Base-by-base conservation (phyloP, 2,329 filamentous ascomycete genomes). In the Microcera coccophila region DNA sequence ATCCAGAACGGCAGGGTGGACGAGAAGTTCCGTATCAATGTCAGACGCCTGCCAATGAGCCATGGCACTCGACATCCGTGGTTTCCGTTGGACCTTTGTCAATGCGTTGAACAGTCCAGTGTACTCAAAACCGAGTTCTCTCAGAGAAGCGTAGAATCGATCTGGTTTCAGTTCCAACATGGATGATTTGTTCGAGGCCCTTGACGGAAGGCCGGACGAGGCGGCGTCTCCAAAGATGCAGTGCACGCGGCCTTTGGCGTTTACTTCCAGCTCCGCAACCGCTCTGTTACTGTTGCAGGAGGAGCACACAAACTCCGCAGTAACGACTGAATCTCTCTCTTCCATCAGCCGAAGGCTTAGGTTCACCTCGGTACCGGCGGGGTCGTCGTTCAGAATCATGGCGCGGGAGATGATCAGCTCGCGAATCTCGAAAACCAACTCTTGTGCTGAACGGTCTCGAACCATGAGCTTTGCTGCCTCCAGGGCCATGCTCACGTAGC, bases 401-500 rank as follows among this genome's bases (percentile, higher is more conserved):
- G 22, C 22, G 22, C 12, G 22, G 22, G 7, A 12, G 22, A 26
- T 26, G 22, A 7, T 7, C 7, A 26, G 12, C 7, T 26, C 12
- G 22, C 22, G 7, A 26, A 26, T 12, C 12, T 26, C 22, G 7
- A 26, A 26, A 12, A 26, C 22, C 7, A 26, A 26, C 12, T 7
- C 12, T 26, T 26, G 7, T 26, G 31, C 38, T 17, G 20, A 5
- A 18, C 22, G 7, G 22, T 12, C 22, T 26, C 12, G 7, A 7
- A 26, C 12, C 22, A 26, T 7, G 22, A 26, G 22, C 22, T 26
- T 7, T 26, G 22, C 22, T 4, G 62, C 68, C 44, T 71, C 67
- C 11, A 71, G 40, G 2, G 57, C 67, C 67, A 70, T 71, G 4
- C 58, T 45, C 5, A 67, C 44, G 51, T 68, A 66, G 5, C 68